phyloP scores from a whole-genome alignment of 2,329 filamentous ascomycete genomes.

The Blastomyces emzantsi region DNA sequence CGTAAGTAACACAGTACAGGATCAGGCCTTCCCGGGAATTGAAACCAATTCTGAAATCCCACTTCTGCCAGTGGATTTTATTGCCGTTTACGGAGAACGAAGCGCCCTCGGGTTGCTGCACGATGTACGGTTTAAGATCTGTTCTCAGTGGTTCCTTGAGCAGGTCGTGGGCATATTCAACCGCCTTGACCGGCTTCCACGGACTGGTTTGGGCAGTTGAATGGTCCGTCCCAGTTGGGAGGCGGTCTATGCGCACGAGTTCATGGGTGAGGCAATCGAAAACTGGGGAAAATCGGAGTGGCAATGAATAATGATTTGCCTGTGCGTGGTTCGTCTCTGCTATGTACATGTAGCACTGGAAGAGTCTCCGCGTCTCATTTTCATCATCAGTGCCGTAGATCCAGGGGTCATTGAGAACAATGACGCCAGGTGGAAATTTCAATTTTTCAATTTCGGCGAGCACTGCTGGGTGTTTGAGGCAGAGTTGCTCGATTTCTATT shows the following conservation, averaged over 20 bases:
- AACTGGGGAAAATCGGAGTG: conserved; percentile 58
- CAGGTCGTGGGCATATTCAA: conserved; percentile 52
- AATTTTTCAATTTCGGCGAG: conserved; percentile 52
- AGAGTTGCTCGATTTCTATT: conserved; percentile 48
- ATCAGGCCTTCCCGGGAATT: conserved; percentile 58
- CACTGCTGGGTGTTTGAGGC: conserved; percentile 48
- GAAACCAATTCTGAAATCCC: conserved; percentile 53
- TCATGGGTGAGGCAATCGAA: conserved; percentile 54
- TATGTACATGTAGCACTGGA: conserved; percentile 45
- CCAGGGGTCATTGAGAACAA: conserved; percentile 56
- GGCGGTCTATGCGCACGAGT: conserved; percentile 58
- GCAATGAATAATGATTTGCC: conserved; percentile 60
- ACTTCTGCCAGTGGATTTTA: conserved; percentile 57
- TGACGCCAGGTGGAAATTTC: conserved; percentile 48
- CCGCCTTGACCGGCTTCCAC: conserved; percentile 47
- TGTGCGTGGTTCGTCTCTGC: conserved; percentile 55
- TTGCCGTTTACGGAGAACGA: conserved; percentile 53
- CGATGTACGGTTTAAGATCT: conserved; percentile 56
- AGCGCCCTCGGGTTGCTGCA: conserved; percentile 56
- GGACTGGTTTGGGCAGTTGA: conserved; percentile 47
- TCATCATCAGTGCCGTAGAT: conserved; percentile 51
- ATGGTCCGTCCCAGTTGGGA: conserved; percentile 58
- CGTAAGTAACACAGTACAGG: conserved; percentile 57
- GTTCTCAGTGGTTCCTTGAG: conserved; percentile 52
- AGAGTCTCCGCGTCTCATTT: conserved; percentile 32